Evolutionary conservation across 2,329 filamentous ascomycete species (phyloP), one percentile per base, ranked within the genome.

Genomic region (Aureobasidium melanogenum): DNA sequence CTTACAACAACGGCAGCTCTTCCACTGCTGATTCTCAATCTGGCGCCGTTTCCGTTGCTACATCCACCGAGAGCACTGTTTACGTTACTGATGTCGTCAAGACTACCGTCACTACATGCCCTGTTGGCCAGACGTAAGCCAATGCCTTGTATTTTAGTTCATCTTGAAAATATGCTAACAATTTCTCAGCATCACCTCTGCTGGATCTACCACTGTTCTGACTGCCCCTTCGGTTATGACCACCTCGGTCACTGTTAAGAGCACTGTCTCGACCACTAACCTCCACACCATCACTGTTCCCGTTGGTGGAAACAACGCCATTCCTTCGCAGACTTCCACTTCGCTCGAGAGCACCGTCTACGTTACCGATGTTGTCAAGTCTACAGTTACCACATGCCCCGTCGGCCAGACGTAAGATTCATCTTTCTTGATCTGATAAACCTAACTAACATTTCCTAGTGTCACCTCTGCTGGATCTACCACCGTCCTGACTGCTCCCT

Each of bases 31-130:
- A 30, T 32, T 17, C 59, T 38, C 39, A 30, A 14, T 32, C 39
- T 47, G 38, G 22, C 34, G 59, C 36, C 9, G 19, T 32, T 47
- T 59, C 44, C 1, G n/a, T 43, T 19, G 19, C 51, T 15, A 38
- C 38, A 2, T 51, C 48, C 1, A 56, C 41, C 30, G 44, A 63
- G 32, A 48, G 32, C 47, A 60, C 51, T 26, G 59, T 60, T n/a
- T 58, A 58, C 38, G 55, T 63, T n/a, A 63, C 61, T 9, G 48
- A 63, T 14, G 67, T 66, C 28, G 60, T 67, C 38, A 67, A 68
- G 66, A 64, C 65, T 60, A 70, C 68, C n/a, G 50, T 74, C 19
- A 72, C 69, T 26, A 67, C 71, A 65, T 77, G 75, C 65, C 73
- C 74, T 26, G 70, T 67, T 22, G 55, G 55, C 9, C 55, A 55